phyloP scores from a whole-genome alignment of 345 rosid species.

The Gossypium turneri region DNA sequence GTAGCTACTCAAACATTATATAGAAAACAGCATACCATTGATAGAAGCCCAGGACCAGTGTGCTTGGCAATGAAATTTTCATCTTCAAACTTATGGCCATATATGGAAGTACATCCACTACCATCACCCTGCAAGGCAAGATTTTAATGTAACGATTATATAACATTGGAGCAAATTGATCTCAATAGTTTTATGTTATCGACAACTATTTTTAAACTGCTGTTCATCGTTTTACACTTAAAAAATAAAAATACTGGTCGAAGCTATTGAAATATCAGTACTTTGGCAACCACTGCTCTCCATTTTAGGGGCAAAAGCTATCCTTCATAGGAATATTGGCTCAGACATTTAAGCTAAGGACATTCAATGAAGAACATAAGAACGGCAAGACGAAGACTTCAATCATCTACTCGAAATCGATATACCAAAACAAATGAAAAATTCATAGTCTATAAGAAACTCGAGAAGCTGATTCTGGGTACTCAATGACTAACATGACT shows the following conservation, averaged over 20 bases:
- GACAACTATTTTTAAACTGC: neutral
- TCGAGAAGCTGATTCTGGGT: neutral
- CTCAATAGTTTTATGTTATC: neutral
- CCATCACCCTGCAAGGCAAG: slow-evolving; percentile 77
- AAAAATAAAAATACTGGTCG: neutral
- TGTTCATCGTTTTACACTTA: neutral
- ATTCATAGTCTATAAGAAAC: neutral
- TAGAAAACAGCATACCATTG: slow-evolving; percentile 57
- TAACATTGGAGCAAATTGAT: neutral
- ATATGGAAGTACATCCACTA: slow-evolving; percentile 80
- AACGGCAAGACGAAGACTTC: neutral
- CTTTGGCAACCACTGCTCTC: neutral
- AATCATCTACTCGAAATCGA: neutral
- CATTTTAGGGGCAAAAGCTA: neutral
- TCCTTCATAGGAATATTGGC: neutral
- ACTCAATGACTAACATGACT: neutral
- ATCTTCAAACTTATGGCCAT: slow-evolving; percentile 84
- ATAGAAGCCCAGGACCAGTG: slow-evolving; percentile 92
- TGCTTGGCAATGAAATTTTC: slow-evolving; percentile 87
- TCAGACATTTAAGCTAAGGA: neutral
- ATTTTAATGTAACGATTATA: neutral
- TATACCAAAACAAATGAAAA: neutral
- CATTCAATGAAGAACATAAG: neutral
- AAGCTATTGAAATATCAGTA: neutral
- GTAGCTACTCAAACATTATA: slow-evolving; percentile 1